phyloP scores from a whole-genome alignment of 306 rosid species.

The Phaseolus lunatus region DNA sequence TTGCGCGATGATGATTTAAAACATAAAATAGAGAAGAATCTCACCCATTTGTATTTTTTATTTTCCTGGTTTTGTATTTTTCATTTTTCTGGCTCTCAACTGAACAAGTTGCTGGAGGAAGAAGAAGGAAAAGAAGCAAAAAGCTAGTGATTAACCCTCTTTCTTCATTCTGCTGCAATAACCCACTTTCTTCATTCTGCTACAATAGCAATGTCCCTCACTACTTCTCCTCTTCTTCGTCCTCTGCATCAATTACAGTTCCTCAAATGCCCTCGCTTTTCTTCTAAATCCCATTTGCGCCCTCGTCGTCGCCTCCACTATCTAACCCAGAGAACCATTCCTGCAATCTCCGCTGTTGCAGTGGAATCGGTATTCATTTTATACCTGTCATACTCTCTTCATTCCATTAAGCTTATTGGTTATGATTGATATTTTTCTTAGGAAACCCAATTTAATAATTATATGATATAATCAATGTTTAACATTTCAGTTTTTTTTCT shows the following conservation, averaged over 20 bases:
- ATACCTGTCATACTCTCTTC: neutral
- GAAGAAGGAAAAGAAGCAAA: neutral
- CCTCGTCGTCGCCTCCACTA: slow-evolving; percentile 37
- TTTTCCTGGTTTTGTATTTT: neutral
- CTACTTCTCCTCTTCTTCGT: slow-evolving; percentile 48
- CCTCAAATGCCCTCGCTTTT: slow-evolving; percentile 52
- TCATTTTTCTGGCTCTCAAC: neutral
- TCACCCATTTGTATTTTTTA: neutral
- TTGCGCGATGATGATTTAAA: too few relatives aligned
- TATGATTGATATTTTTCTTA: neutral
- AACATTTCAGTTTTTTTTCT: neutral
- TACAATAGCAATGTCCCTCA: slow-evolving; percentile 35
- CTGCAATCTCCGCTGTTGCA: slow-evolving; percentile 57
- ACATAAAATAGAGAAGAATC: too few relatives aligned
- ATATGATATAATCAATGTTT: neutral
- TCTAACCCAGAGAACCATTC: slow-evolving; percentile 38
- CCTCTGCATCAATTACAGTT: slow-evolving; percentile 46
- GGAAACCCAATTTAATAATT: neutral
- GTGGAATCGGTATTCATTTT: slow-evolving; percentile 54
- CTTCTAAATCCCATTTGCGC: slow-evolving; percentile 46
- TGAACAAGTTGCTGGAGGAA: neutral
- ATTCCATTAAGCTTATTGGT: neutral
- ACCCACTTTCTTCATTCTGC: neutral
- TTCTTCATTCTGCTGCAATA: neutral
- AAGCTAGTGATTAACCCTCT: neutral